Base-by-base conservation (phyloP, 225 moss, liverwort and hornwort genomes). In the Asterella californica region DNA sequence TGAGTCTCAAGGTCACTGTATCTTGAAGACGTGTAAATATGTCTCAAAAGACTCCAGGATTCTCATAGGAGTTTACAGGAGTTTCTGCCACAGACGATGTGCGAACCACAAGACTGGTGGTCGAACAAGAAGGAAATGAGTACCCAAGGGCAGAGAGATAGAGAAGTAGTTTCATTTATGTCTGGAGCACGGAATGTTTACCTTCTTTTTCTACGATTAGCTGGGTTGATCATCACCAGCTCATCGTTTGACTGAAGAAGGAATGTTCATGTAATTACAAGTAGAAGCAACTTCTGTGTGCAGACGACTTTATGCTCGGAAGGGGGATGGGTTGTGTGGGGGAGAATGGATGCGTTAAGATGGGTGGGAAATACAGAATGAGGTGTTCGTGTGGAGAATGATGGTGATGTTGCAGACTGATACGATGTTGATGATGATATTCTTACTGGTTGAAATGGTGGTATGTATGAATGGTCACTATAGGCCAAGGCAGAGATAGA, bases 401-500 rank as follows among this genome's bases (percentile, higher is more conserved):
- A 52, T 48, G 48, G 48, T 11, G 48, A 48, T 52, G 7, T 52
- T 6, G 52, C 1, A 12, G 52, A 52, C 10, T 4, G 17, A 52
- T 52, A 12, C 17, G 52, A 14, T 33, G 32, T 36, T 67, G 32
- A 36, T 67, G 9, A 67, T 67, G 67, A 27, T 67, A 5, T 67
- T 74, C 74, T 74, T 54, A 74, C 53, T 18, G 33, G 74, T 53
- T 74, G 52, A 33, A 74, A 74, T 74, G 74, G 47, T 50, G 29
- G 50, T 74, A 33, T 49, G 52, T 29, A 74, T 37, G 45, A 65
- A 73, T 34, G 14, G 34, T 37, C 5, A 15, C 15, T 32, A 65
- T 79, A 95, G 95, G 86, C 81, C 0, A 95, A 90, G 85, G 95
- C 93, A 38, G 65, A 62, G 30, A 87, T 86, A 83, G 95, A 93